phyloP scores from a whole-genome alignment of 169 alveolate species.

The Plasmodium blacklocki region DNA sequence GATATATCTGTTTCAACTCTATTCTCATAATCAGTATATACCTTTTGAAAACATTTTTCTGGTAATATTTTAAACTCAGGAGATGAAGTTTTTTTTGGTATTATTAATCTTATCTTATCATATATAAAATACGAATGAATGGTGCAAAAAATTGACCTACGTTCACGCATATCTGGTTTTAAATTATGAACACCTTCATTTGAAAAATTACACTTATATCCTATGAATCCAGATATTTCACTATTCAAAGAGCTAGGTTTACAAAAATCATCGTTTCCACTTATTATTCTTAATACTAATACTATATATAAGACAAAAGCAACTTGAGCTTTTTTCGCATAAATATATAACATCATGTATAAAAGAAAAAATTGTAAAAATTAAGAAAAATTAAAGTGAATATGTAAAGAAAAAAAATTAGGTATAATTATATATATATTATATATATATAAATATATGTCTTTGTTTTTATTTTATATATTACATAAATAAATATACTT shows the following conservation, averaged over 20 bases:
- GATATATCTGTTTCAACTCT: conserved; percentile 18
- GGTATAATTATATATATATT: conserved; percentile 1
- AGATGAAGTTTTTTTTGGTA: conserved; percentile 10
- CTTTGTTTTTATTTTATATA: background rate
- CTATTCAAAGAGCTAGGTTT: conserved; percentile 9
- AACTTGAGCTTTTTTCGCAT: background rate
- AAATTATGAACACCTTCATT: conserved; percentile 49
- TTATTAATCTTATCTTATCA: conserved; percentile 49
- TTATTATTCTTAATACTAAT: background rate
- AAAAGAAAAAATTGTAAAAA: too few relatives aligned
- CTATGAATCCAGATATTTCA: conserved; percentile 36
- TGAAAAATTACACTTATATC: conserved; percentile 59
- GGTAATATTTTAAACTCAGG: conserved; percentile 56
- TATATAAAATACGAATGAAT: conserved; percentile 52
- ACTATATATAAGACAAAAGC: background rate
- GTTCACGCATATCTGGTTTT: conserved; percentile 49
- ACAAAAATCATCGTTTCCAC: conserved; percentile 8
- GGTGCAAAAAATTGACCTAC: conserved; percentile 42
- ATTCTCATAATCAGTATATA: conserved; percentile 37
- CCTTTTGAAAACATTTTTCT: conserved; percentile 40
- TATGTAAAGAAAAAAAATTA: background rate
- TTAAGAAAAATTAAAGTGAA: background rate
- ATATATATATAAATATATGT: conserved; percentile 3
- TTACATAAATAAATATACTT: background rate
- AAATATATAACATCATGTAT: conserved; percentile 4